Evolutionary conservation across 306 rosid genomes (phyloP).

Genomic region (Boehmeria nivea): DNA sequence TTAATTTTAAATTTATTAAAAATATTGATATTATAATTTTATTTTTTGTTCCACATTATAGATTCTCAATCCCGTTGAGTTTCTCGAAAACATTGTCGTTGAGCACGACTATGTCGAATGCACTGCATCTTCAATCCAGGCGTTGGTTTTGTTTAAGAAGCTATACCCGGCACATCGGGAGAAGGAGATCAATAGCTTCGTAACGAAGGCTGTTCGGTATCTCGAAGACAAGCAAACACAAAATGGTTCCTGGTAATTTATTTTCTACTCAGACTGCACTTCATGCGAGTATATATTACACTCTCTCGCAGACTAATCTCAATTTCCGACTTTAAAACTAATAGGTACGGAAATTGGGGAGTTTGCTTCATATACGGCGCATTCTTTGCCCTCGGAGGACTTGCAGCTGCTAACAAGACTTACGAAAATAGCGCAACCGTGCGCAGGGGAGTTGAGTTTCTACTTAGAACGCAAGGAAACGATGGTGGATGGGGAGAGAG

Average conservation of each 20-base stretch:
- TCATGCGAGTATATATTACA: neutral
- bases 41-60: neutral
- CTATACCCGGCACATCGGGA: neutral
- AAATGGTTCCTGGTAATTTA: neutral
- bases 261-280: neutral
- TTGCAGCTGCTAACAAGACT: neutral
- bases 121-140: slow-evolving; percentile 9
- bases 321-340: neutral
- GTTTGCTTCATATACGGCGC: slow-evolving; percentile 8
- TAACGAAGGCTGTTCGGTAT: neutral
- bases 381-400: slow-evolving; percentile 6
- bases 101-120: slow-evolving; percentile 9
- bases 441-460: slow-evolving; percentile 1
- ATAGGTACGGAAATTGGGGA: slow-evolving; percentile 10
- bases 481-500: slow-evolving; percentile 11
- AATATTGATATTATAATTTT: neutral
- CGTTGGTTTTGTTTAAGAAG: neutral
- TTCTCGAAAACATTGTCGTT: neutral
- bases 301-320: no score
- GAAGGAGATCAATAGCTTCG: neutral
- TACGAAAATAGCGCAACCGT: neutral
- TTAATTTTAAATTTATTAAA: neutral
- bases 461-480: neutral
- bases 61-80: slow-evolving; percentile 4
- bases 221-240: neutral